These are phyloP conservation scores for Blastobotrys illinoisensis DNA, from an alignment of 1,139 yeast species.

Conservation along the genomic window DNA sequence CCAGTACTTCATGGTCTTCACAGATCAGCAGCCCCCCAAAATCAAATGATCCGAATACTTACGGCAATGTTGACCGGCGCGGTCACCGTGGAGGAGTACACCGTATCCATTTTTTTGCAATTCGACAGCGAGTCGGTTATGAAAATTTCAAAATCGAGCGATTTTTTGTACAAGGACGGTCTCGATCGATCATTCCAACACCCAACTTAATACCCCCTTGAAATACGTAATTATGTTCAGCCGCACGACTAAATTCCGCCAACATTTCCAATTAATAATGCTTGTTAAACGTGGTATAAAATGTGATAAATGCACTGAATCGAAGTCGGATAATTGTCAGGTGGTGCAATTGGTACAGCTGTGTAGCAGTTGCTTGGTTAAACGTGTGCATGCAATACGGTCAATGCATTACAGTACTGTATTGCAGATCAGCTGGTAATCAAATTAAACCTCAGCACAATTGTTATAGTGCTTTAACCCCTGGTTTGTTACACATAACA, in stretches of 20 bases:
- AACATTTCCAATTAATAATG: too few relatives aligned
- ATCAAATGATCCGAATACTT: constrained; percentile 38
- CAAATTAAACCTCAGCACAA: too few relatives aligned
- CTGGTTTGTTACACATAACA: too few relatives aligned
- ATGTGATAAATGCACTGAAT: too few relatives aligned
- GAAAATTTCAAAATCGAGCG: background rate
- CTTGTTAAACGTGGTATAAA: too few relatives aligned
- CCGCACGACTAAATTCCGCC: background rate
- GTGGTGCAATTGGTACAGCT: too few relatives aligned
- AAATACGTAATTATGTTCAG: background rate
- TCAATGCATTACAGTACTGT: too few relatives aligned
- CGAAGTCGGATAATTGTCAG: too few relatives aligned
- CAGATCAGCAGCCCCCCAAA: background rate
- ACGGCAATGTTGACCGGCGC: constrained; percentile 98
- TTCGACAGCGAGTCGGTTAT: background rate
- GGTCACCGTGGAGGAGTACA: constrained; percentile 74
- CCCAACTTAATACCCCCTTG: background rate
- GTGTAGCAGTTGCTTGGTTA: too few relatives aligned
- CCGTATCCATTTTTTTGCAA: constrained; percentile 8
- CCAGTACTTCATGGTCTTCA: constrained; percentile 90
- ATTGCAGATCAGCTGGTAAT: too few relatives aligned
- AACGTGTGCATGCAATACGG: too few relatives aligned
- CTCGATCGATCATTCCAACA: background rate
- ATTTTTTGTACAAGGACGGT: background rate
- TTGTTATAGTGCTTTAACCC: too few relatives aligned